Conservation (phyloP, 768 basidiomycete species). For the Antrodiella citrinella region DNA sequence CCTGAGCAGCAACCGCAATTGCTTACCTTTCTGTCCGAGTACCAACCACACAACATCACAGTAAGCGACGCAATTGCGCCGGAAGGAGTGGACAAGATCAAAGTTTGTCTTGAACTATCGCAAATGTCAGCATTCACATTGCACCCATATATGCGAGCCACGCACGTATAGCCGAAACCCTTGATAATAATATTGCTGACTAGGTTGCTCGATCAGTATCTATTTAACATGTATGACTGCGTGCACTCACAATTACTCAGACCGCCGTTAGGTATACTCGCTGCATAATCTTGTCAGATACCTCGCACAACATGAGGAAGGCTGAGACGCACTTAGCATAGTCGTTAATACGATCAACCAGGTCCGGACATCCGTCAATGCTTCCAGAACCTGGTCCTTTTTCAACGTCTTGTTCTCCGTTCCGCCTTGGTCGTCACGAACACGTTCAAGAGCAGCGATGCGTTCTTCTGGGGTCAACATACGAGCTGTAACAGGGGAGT, state of each 20-base stretch:
- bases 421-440: conserved; percentile 60
- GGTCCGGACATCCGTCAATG: conserved; percentile 47
- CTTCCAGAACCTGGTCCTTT: conserved; percentile 49
- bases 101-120: conserved; percentile 45
- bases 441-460: conserved; percentile 54
- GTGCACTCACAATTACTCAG: conserved; percentile 51
- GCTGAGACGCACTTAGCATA: conserved; percentile 38
- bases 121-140: background rate
- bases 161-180: conserved; percentile 57
- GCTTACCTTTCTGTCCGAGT: conserved; percentile 52
- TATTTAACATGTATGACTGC: background rate
- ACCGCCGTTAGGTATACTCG: conserved; percentile 58
- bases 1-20: no score
- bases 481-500: conserved; percentile 53
- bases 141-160: background rate
- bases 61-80: conserved; percentile 43
- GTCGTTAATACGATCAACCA: conserved; percentile 58
- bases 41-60: conserved; percentile 51
- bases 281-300: conserved; percentile 22
- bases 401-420: conserved; percentile 55
- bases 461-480: conserved; percentile 52
- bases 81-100: conserved; percentile 50
- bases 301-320: background rate
- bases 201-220: conserved; percentile 15
- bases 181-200: conserved; percentile 58